Percentiles rank a stretch among this genome's conserved stretches.
phyloP scores from a whole-genome alignment of 2,329 filamentous ascomycete species.

The Colletotrichum noveboracense region DNA sequence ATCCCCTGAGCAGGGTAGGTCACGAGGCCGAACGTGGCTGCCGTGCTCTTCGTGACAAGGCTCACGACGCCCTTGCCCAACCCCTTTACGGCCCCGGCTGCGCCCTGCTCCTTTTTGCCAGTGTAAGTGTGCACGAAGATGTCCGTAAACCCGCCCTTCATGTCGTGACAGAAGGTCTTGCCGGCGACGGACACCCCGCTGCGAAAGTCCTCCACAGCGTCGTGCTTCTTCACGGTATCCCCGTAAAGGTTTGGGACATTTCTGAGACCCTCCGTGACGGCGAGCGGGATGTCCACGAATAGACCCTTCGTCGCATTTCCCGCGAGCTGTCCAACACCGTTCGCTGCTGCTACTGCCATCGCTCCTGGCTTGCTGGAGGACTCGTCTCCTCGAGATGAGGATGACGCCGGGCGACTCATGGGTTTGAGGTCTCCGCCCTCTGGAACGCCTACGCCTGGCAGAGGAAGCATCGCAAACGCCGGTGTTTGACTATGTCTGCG shows the following conservation, averaged over 20 bases:
- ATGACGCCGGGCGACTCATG: not conserved
- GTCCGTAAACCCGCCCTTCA: constrained; percentile 18
- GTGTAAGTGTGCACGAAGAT: constrained; percentile 21
- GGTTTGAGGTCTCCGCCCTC: not conserved
- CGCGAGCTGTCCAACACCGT: constrained; percentile 64
- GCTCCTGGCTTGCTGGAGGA: constrained; percentile 1
- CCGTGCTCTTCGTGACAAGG: constrained; percentile 18
- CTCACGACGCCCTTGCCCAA: constrained; percentile 20
- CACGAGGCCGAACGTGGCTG: constrained; percentile 18
- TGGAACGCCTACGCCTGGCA: constrained; percentile 5
- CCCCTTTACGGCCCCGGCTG: constrained; percentile 18
- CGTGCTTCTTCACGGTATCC: constrained; percentile 16
- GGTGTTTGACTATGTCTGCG: constrained; percentile 1
- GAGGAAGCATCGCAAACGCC: constrained; percentile 9
- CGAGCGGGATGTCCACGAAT: constrained; percentile 41
- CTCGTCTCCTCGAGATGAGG: not conserved
- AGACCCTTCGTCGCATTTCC: constrained; percentile 63
- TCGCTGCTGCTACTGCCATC: constrained; percentile 27
- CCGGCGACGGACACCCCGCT: constrained; percentile 22
- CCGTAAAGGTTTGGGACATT: constrained; percentile 23
- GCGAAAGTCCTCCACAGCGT: constrained; percentile 13
- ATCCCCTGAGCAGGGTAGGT: constrained; percentile 22
- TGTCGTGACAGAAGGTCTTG: constrained; percentile 15
- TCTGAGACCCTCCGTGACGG: constrained; percentile 23
- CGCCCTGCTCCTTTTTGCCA: constrained; percentile 18